Evolutionary conservation across 495 filamentous ascomycete genomes (phyloP).

Genomic region (Aspergillus kassunensis): DNA sequence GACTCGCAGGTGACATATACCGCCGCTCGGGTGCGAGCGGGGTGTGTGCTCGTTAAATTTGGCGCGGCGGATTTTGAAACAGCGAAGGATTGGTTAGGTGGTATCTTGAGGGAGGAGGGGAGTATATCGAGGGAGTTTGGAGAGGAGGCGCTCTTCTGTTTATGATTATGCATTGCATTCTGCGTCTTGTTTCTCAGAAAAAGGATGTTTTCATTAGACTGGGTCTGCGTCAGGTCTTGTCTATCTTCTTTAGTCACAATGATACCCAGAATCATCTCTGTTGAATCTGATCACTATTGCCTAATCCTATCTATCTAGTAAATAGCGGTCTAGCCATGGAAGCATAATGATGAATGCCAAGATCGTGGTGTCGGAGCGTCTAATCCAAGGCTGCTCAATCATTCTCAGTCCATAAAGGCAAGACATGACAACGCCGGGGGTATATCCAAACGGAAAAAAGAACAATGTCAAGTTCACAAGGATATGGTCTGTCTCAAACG

Average conservation of each 20-base stretch:
- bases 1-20: constrained; percentile 77
- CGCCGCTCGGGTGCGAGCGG: constrained; percentile 68
- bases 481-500: too few relatives aligned
- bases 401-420: background rate
- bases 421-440: constrained; percentile 1
- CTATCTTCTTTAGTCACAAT: background rate
- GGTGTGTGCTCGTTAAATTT: constrained; percentile 88
- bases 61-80: constrained; percentile 59
- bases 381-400: background rate
- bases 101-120: constrained; percentile 53
- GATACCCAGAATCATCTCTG: constrained; percentile 6
- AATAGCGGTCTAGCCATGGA: background rate
- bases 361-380: background rate
- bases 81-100: constrained; percentile 56
- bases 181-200: too few relatives aligned
- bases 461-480: background rate
- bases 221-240: background rate
- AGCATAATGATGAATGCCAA: background rate
- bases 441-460: constrained; percentile 1
- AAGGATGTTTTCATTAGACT: background rate
- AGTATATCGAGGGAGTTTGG: constrained; percentile 58
- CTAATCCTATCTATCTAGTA: background rate
- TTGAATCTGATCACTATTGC: background rate
- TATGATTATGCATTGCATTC: constrained; percentile 26
- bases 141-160: constrained; percentile 57